These are phyloP conservation scores for Hypoxylon rickii DNA, from an alignment of 495 filamentous ascomycete species.

Conservation along the genomic window DNA sequence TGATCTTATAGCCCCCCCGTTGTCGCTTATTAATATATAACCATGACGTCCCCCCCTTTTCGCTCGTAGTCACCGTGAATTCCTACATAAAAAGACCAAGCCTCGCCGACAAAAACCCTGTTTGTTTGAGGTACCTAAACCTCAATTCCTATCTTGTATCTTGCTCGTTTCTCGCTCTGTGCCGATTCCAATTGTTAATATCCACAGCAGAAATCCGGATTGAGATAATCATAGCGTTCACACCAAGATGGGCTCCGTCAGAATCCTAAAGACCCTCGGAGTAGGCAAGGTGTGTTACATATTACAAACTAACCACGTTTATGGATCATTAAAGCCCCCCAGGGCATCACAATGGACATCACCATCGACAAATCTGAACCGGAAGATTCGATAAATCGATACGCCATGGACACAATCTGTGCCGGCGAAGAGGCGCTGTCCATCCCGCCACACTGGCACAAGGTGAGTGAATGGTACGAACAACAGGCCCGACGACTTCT, in stretches of 20 bases:
- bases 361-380: slow-evolving; percentile 20
- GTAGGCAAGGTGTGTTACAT: slow-evolving; percentile 5
- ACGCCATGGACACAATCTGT: slow-evolving; percentile 19
- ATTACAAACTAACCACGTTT: background rate
- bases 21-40: too few relatives aligned
- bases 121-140: too few relatives aligned
- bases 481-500: background rate
- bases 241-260: slow-evolving; percentile 2
- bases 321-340: background rate
- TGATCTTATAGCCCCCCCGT: too few relatives aligned
- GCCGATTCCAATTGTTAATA: too few relatives aligned
- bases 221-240: too few relatives aligned
- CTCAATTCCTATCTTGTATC: too few relatives aligned
- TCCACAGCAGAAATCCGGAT: too few relatives aligned
- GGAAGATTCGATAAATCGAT: slow-evolving; percentile 28
- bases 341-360: slow-evolving; percentile 27
- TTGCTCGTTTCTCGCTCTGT: too few relatives aligned
- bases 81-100: too few relatives aligned
- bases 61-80: too few relatives aligned
- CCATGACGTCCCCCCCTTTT: too few relatives aligned
- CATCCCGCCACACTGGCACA: slow-evolving; percentile 32
- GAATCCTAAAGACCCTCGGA: slow-evolving; percentile 8
- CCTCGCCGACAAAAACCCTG: too few relatives aligned
- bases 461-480: slow-evolving; percentile 16
- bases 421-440: slow-evolving; percentile 26